Percentiles rank a stretch among this genome's conserved stretches.
Evolutionary conservation across 768 basidiomycete genomes (phyloP).

Genomic region (Trametopsis cervina): DNA sequence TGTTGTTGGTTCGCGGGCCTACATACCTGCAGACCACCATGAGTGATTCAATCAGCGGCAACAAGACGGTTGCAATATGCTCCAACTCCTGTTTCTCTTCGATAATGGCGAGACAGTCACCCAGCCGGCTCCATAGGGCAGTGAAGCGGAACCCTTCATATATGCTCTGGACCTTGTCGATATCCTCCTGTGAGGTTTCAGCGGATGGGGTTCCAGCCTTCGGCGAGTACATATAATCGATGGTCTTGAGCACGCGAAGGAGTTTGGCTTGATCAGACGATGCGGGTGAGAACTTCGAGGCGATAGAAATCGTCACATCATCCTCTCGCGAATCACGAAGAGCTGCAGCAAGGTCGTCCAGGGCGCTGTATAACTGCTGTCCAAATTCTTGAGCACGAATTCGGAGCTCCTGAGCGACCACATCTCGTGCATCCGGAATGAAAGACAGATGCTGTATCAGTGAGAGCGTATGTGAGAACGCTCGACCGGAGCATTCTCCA

Average conservation of each 20-base stretch:
- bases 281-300: conserved; percentile 88
- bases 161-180: conserved; percentile 79
- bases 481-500: conserved; percentile 92
- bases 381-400: conserved; percentile 86
- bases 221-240: conserved; percentile 92
- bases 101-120: conserved; percentile 82
- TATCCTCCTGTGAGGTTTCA: conserved; percentile 39
- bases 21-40: conserved; percentile 99
- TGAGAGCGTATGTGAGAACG: conserved; percentile 90
- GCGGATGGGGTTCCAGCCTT: conserved; percentile 33
- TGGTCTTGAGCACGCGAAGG: conserved; percentile 89
- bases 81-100: conserved; percentile 76
- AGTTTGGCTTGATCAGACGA: conserved; percentile 97
- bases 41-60: conserved; percentile 91
- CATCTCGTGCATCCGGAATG: conserved; percentile 82
- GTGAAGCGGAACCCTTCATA: conserved; percentile 91
- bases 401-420: conserved; percentile 84
- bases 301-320: conserved; percentile 56
- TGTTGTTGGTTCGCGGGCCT: conserved; percentile 36
- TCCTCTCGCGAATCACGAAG: conserved; percentile 52
- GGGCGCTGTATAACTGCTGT: conserved; percentile 60
- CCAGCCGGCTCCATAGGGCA: conserved; percentile 80
- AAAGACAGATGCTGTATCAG: conserved; percentile 90
- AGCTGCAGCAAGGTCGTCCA: conserved; percentile 66
- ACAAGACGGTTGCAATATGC: conserved; percentile 84